Conservation (phyloP, 257 asterid genomes). For the Haberlea rhodopensis region DNA sequence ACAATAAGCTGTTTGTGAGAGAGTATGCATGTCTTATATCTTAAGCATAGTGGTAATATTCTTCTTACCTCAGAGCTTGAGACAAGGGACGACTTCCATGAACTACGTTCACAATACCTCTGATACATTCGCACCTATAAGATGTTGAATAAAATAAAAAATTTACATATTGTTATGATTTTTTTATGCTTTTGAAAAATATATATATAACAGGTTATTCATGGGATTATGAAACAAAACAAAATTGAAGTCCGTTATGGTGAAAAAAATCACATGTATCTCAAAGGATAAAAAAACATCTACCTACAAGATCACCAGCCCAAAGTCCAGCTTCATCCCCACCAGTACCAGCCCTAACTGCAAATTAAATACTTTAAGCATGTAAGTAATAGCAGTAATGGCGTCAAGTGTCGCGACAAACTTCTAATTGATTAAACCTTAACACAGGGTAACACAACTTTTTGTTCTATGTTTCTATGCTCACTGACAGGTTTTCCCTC, state of each 20-base stretch:
- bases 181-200: background rate
- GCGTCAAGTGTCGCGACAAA: constrained; percentile 7
- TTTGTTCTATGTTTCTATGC: background rate
- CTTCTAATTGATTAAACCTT: constrained; percentile 18
- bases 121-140: constrained; percentile 86
- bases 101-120: constrained; percentile 74
- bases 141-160: constrained; percentile 19
- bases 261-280: constrained; percentile 16
- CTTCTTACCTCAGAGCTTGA: constrained; percentile 85
- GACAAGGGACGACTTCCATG: constrained; percentile 65
- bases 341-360: constrained; percentile 99
- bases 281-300: constrained; percentile 49
- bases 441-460: background rate
- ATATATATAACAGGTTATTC: background rate
- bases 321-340: constrained; percentile 99
- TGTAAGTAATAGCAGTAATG: constrained; percentile 6
- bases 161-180: constrained; percentile 11
- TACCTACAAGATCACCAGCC: constrained; percentile 99
- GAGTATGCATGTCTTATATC: background rate
- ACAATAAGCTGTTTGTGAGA: background rate
- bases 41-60: background rate
- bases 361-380: constrained; percentile 28
- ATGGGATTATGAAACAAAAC: too few relatives aligned
- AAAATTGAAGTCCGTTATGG: background rate
- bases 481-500: background rate